phyloP scores from a whole-genome alignment of 2,329 filamentous ascomycete genomes.

The Epichloe sibirici region DNA sequence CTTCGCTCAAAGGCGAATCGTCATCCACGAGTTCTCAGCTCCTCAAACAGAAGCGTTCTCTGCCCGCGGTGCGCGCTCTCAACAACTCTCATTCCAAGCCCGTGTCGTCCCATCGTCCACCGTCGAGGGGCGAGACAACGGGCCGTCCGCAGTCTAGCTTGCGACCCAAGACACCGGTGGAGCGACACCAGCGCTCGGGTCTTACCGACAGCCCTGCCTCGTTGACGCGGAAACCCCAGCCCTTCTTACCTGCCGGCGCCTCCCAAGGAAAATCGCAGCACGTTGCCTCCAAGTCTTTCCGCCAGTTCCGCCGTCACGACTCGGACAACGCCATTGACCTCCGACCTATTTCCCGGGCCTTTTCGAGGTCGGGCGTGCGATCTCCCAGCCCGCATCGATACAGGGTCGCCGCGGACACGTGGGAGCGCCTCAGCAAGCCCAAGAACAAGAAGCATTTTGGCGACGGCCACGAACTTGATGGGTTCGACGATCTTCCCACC shows the following conservation, averaged over 20 bases:
- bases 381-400: constrained; percentile 47
- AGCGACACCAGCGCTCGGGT: constrained; percentile 39
- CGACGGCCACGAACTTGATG: constrained; percentile 83
- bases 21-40: constrained; percentile 56
- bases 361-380: constrained; percentile 46
- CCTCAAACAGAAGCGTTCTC: constrained; percentile 51
- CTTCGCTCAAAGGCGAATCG: constrained; percentile 43
- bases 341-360: constrained; percentile 42
- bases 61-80: constrained; percentile 44
- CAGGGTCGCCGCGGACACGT: constrained; percentile 34
- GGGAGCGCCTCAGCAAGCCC: constrained; percentile 63
- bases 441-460: constrained; percentile 52
- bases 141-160: constrained; percentile 37
- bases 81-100: constrained; percentile 42
- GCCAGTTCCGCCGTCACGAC: constrained; percentile 67
- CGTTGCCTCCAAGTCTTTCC: constrained; percentile 55
- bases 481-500: constrained; percentile 89
- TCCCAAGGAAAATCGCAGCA: constrained; percentile 69
- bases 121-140: constrained; percentile 42
- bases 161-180: constrained; percentile 61
- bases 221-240: constrained; percentile 48
- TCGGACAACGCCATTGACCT: constrained; percentile 57
- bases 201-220: constrained; percentile 37
- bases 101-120: constrained; percentile 39
- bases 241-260: constrained; percentile 69